Conservation (phyloP, 1,284 basidiomycete genomes). For the Malassezia brasiliensis region DNA sequence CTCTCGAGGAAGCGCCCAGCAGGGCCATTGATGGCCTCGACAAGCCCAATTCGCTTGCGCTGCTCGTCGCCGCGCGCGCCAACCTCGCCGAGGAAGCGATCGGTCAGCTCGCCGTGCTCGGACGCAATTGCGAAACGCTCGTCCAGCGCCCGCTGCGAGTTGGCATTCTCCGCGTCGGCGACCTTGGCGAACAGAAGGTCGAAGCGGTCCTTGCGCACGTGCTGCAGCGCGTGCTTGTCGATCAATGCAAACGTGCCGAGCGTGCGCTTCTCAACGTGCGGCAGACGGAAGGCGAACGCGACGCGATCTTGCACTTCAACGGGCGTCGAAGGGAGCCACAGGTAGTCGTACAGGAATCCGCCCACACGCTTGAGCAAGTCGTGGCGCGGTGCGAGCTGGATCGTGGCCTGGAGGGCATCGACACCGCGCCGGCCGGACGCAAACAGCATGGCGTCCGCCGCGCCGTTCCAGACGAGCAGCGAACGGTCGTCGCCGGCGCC, state of each 20-base stretch:
- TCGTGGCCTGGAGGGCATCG: constrained; percentile 28
- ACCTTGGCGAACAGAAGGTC: constrained; percentile 42
- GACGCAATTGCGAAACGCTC: constrained; percentile 38
- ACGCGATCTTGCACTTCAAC: constrained; percentile 25
- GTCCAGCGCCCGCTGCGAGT: constrained; percentile 27
- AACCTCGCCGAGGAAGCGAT: constrained; percentile 37
- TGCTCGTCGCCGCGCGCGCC: constrained; percentile 37
- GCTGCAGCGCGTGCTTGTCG: constrained; percentile 32
- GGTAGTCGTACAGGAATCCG: constrained; percentile 25
- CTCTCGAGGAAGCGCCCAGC: constrained; percentile 32
- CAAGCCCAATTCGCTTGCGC: constrained; percentile 30
- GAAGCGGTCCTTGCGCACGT: constrained; percentile 30
- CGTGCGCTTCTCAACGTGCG: constrained; percentile 24
- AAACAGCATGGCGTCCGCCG: constrained; percentile 35
- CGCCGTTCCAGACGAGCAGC: constrained; percentile 41
- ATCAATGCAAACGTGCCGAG: constrained; percentile 40
- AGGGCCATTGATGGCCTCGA: constrained; percentile 25
- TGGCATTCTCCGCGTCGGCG: constrained; percentile 25
- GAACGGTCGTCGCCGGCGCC: constrained; percentile 19
- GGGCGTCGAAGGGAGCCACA: constrained; percentile 22
- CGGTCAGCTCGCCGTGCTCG: constrained; percentile 38
- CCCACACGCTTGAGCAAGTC: constrained; percentile 26
- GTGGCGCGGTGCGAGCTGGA: constrained; percentile 32
- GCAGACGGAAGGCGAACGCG: constrained; percentile 34
- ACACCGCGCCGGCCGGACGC: constrained; percentile 41